Evolutionary conservation across 306 rosid species (phyloP).

Genomic region (Ceratonia siliqua): DNA sequence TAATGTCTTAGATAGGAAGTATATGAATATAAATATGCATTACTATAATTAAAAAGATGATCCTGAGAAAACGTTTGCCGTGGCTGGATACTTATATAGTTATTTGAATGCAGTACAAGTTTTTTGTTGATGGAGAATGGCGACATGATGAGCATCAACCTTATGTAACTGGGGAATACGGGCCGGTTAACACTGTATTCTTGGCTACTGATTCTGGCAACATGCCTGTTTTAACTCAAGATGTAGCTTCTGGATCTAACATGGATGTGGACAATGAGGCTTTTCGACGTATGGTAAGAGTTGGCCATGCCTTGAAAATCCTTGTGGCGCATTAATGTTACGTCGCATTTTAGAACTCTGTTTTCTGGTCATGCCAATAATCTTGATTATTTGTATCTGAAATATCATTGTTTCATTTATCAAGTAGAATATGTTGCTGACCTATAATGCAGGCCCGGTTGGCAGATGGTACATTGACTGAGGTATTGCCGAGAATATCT

Average conservation of each 20-base stretch:
- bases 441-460: conserved; percentile 58
- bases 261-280: conserved; percentile 96
- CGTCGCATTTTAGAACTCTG: conserved; percentile 21
- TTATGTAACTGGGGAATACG: conserved; percentile 66
- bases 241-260: conserved; percentile 61
- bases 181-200: conserved; percentile 79
- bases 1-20: conserved; percentile 5
- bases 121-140: conserved; percentile 98
- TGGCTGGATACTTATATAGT: conserved; percentile 31
- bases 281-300: conserved; percentile 70
- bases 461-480: conserved; percentile 62
- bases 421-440: conserved; percentile 11
- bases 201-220: conserved; percentile 73
- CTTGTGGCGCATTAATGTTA: conserved; percentile 13
- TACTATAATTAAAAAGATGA: background rate
- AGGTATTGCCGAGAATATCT: conserved; percentile 67
- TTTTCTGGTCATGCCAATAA: background rate
- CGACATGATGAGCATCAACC: conserved; percentile 87
- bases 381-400: conserved; percentile 31
- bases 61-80: conserved; percentile 17
- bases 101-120: conserved; percentile 81
- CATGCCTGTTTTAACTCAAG: conserved; percentile 55
- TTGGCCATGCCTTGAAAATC: conserved; percentile 24
- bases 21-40: background rate
- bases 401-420: conserved; percentile 21